Evolutionary conservation across 2,329 filamentous ascomycete species (phyloP), one percentile per base, ranked within the genome.

Genomic region (Metarhizium robertsii): DNA sequence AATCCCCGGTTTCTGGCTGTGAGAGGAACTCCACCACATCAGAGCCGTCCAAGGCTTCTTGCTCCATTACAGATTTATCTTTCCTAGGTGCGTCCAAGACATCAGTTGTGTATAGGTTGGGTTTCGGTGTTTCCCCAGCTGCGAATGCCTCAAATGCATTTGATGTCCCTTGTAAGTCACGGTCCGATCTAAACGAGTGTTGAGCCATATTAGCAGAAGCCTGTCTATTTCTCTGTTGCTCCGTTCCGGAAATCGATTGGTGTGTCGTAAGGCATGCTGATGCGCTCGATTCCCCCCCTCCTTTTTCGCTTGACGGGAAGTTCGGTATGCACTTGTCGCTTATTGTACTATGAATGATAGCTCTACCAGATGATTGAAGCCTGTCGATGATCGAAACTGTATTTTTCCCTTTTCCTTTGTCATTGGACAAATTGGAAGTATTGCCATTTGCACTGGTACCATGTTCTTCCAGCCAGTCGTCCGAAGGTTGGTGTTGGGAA

Each of bases 21-120:
- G 67, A 67, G 16, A 78, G 64, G 2, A 77, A 62, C 16, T 63
- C 60, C 8, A 71, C 65, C 6, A 77, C 73, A 7, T 59, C 58
- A 54, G 60, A 61, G 29, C 68, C 66, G 52, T 66, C 58, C 45
- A 61, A 61, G 13, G 64, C 62, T 47, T 61, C 66, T 47, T 73
- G 71, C 49, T 69, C 66, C 45, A 16, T 48, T 48, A 30, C 18
- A 48, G 45, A 48, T 48, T 13, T 48, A 16, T 59, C 53, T 25
- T 29, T 48, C 2, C 7, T 8, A 6, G 20, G 45, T 48, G 45
- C 11, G 20, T 48, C 45, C 11, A 48, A 48, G 4, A 30, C 30
- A 16, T 16, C 18, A 14, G 25, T 14, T 11, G 45, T 30, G 45
- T 29, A 29, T 11, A 30, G 16, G 25, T 48, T 8, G 20, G 6